Base-by-base conservation (phyloP, 345 rosid species). In the Citropsis articulata region DNA sequence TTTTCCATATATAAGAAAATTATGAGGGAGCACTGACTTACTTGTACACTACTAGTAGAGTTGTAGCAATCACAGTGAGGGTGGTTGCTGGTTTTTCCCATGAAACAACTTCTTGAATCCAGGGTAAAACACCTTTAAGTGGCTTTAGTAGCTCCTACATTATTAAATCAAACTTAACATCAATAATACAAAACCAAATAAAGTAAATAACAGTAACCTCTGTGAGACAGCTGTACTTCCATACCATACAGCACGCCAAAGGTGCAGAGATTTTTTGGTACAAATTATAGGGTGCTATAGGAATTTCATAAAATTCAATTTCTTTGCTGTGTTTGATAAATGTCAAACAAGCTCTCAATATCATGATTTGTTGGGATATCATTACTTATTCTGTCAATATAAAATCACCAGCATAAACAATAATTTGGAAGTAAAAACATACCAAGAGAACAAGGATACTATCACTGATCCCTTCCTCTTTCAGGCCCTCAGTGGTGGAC, bases 401-500 rank as follows among this genome's bases (percentile, higher is more conserved):
- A 22, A 56, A 69, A 66, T 35, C 38, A 56, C 4, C 35, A 7
- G 35, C 65, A 77, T 10, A 28, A 55, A 36, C 35, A 12, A 36
- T 25, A 24, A 73, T 7, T 16, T 9, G 24, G 24, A 53, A 22
- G 63, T 4, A 21, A 28, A 66, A 30, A 82, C 83, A 83, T 86
- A 92, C 99, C 90, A 87, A 78, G 66, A 96, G 91, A 84, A 94
- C 80, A 5, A 81, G 62, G 27, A 81, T 91, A 71, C 89, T 91
- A 82, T 88, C 90, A 62, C 89, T 79, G 60, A 94, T 83, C 56
- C 99, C 98, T 80, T 92, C 97, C 77, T 91, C 99, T 83, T 89
- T 90, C 71, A 91, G 80, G 27, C 72, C 89, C 38, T 88, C 83
- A 2, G 88, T 80, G 1, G 95, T 86, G 60, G 95, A 94, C 83